Evolutionary conservation across 2,329 filamentous ascomycete genomes (phyloP), one percentile per base, ranked within the genome.

Genomic region (Mycocentrospora acerina): DNA sequence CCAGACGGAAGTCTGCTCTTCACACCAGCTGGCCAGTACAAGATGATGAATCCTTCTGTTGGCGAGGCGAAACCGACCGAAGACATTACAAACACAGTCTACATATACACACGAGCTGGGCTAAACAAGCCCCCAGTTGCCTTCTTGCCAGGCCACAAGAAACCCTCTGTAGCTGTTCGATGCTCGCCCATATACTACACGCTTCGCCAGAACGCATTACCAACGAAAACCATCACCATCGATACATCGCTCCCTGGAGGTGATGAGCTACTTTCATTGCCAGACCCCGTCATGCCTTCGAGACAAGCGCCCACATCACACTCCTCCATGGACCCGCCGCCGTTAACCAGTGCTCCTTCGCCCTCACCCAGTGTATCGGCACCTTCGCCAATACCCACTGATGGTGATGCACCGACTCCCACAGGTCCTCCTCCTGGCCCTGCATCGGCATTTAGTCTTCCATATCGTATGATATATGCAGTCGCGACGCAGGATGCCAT

Each of bases 401-500:
- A 88, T 69, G 57, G 62, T 37, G 69, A 78, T 30, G 70, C 68
- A 11, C 63, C 71, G 3, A 74, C 81, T 13, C 80, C 81, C 5
- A 79, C 83, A 3, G 66, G 62, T 13, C 71, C 77, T 4, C 66
- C 72, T 6, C 42, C 61, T 19, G 72, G 71, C 2, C 74, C 74
- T 13, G 53, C 64, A 40, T 77, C 86, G 15, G 85, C 86, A 1
- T 97, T 98, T 67, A 80, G 83, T 3, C 73, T 98, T 29, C 86
- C 90, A 1, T 97, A 98, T 66, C 85, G 93, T 17, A 90, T 98
- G 75, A 80, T 98, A 0, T 98, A 97, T 69, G 93, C 91, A 3
- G 91, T 98, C 25, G 94, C 93, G 7, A 98, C 93, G 0, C 91
- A 97, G 63, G 93, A 98, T 69, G 88, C 93, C 0, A 88, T 98